Evolutionary conservation across 2,329 filamentous ascomycete genomes (phyloP).

Genomic region (Leptographium galeiforme): DNA sequence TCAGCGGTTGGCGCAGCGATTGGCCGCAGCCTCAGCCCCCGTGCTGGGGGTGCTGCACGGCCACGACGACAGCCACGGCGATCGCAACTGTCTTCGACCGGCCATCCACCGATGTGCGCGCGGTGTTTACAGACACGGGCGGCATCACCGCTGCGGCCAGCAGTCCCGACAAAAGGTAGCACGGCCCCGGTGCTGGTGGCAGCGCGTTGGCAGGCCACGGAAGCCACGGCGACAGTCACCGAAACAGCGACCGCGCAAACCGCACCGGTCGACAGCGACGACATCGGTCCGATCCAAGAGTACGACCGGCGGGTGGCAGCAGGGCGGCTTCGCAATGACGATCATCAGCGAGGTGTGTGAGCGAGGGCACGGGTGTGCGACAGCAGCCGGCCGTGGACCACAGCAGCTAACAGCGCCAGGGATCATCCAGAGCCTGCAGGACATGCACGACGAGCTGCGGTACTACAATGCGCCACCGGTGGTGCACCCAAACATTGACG

Average conservation of each 20-base stretch:
- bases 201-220: conserved; percentile 6
- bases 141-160: background rate
- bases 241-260: background rate
- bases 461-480: conserved; percentile 63
- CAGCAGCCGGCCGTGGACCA: background rate
- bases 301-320: conserved; percentile 70
- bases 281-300: conserved; percentile 65
- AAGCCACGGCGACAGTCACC: conserved; percentile 8
- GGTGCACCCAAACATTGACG: conserved; percentile 63
- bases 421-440: conserved; percentile 79
- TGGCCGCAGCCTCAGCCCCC: background rate
- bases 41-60: background rate
- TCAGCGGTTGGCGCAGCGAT: background rate
- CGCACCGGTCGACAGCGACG: conserved; percentile 17
- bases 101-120: conserved; percentile 1
- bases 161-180: background rate
- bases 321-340: conserved; percentile 69
- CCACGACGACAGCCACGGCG: conserved; percentile 1
- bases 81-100: background rate
- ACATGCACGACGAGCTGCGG: conserved; percentile 71
- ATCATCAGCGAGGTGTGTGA: conserved; percentile 66
- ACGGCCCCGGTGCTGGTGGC: background rate
- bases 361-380: background rate
- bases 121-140: conserved; percentile 7
- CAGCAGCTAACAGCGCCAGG: conserved; percentile 29